A percentile compares a stretch with the other conserved stretches of the same genome.
Conservation (phyloP, 164 flowering plant genomes). For the Tetracentron sinense region DNA sequence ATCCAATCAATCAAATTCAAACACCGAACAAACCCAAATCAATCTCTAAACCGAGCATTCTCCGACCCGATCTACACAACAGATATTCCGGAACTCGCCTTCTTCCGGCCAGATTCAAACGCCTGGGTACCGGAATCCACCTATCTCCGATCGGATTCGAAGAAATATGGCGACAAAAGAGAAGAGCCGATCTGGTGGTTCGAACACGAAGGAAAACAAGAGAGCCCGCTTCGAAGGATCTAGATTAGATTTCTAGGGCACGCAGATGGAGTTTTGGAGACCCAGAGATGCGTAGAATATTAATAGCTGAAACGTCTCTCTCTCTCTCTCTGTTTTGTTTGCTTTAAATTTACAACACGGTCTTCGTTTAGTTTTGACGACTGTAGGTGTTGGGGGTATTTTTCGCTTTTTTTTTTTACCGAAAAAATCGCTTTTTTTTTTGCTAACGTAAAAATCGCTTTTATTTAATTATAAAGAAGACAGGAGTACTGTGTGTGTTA, state of each 20-base stretch:
- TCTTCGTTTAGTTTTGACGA: neutral
- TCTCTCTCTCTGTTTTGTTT: neutral
- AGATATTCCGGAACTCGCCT: neutral
- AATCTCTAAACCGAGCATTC: too few relatives aligned
- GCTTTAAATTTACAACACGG: conserved; percentile 7
- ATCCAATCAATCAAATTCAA: neutral
- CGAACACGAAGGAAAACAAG: too few relatives aligned
- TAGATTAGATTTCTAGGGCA: neutral
- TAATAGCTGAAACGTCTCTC: conserved; percentile 3
- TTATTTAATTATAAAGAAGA: too few relatives aligned
- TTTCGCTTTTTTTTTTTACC: too few relatives aligned
- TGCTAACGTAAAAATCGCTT: too few relatives aligned
- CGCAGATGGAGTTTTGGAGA: neutral
- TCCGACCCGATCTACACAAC: neutral
- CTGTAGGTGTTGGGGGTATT: too few relatives aligned
- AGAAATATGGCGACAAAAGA: neutral
- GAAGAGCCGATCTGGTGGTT: neutral
- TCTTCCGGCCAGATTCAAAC: neutral
- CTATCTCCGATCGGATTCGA: neutral
- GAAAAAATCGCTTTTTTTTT: too few relatives aligned
- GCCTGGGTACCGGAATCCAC: neutral
- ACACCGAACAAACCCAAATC: neutral
- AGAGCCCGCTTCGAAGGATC: neutral
- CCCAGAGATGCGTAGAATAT: conserved; percentile 29
- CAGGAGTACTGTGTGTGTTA: too few relatives aligned